Conservation (phyloP, 2,329 filamentous ascomycete species). For the Colletotrichum sp. region DNA sequence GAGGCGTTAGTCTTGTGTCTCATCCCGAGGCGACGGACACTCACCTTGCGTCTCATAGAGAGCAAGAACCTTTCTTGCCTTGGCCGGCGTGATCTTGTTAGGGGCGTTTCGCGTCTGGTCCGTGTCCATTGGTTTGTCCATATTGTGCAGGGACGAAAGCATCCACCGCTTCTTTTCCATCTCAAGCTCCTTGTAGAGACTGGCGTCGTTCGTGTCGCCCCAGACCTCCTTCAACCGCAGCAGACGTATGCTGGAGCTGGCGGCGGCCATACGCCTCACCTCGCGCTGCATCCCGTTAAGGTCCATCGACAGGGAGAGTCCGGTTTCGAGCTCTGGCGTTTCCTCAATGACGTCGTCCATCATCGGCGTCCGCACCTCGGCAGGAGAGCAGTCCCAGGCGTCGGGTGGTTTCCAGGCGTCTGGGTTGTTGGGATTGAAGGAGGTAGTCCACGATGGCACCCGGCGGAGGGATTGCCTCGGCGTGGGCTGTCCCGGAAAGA, state of each 20-base stretch:
- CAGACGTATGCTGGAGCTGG: constrained; percentile 56
- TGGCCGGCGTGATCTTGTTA: constrained; percentile 23
- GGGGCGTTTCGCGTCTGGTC: constrained; percentile 8
- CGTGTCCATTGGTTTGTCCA: constrained; percentile 38
- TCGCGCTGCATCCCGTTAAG: constrained; percentile 53
- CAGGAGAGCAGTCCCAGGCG: constrained; percentile 44
- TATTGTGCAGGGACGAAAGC: constrained; percentile 58
- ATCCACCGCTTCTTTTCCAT: constrained; percentile 67
- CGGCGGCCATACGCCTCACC: constrained; percentile 59
- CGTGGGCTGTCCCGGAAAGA: constrained; percentile 12
- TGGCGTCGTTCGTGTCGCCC: constrained; percentile 48
- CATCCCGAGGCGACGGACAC: constrained; percentile 21
- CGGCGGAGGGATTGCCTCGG: constrained; percentile 1
- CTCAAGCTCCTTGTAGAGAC: constrained; percentile 55
- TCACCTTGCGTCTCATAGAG: constrained; percentile 58
- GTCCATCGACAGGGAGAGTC: constrained; percentile 26
- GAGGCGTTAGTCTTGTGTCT: not conserved
- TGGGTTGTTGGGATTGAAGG: constrained; percentile 37
- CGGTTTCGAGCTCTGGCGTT: constrained; percentile 17
- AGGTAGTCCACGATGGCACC: constrained; percentile 23
- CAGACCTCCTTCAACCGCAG: constrained; percentile 59
- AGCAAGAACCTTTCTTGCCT: constrained; percentile 44
- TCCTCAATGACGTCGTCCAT: constrained; percentile 27
- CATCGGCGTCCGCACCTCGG: constrained; percentile 22
- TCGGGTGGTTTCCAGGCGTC: constrained; percentile 52